Base-by-base conservation (phyloP, 2,329 filamentous ascomycete genomes). In the Cercospora sp. region DNA sequence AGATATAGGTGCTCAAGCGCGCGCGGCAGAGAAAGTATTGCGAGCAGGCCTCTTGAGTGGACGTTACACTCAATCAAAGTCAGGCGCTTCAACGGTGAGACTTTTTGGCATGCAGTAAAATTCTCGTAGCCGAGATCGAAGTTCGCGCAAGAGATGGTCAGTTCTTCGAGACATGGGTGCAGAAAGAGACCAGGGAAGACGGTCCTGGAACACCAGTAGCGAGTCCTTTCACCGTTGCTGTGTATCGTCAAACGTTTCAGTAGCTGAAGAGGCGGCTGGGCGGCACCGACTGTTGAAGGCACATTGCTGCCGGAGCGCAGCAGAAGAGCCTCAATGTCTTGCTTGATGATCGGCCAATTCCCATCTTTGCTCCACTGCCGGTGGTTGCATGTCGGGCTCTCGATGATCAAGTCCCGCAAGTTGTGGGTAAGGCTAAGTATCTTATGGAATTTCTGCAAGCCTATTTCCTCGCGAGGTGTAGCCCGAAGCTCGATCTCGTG, bases 31-130 rank as follows among this genome's bases (percentile, higher is more conserved):
- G 48, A 31, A 30, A 64, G 62, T 6, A 64, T 26, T 28, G 30
- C 31, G 31, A 26, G 8, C 13, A 64, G 62, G 23, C 33, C 62
- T 16, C 8, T 10, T n/a, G 28, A 31, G 48, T 39, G 57, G 62
- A 58, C 33, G 13, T 64, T 64, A 42, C 63, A 65, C 28, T 65
- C 63, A n/a, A 60, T 55, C 36, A 65, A 23, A n/a, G 26, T 65
- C 12, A 65, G 26, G 12, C 23, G n/a, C 39, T 60, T 65, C 39
- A 65, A 42, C 16, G 63, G 63, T 8, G 63, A 60, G 16, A 5
- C n/a, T 30, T 30, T 9, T 42, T 36, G n/a, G 23, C 30, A 13
- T 13, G 20, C n/a, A 36, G n/a, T 6, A 7, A n/a, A 3, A 12
- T 53, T 5, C 16, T 26, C 23, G 26, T 23, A 23, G 18, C 13